Conservation (phyloP, 345 rosid species). For the Hypericum androsaemum region DNA sequence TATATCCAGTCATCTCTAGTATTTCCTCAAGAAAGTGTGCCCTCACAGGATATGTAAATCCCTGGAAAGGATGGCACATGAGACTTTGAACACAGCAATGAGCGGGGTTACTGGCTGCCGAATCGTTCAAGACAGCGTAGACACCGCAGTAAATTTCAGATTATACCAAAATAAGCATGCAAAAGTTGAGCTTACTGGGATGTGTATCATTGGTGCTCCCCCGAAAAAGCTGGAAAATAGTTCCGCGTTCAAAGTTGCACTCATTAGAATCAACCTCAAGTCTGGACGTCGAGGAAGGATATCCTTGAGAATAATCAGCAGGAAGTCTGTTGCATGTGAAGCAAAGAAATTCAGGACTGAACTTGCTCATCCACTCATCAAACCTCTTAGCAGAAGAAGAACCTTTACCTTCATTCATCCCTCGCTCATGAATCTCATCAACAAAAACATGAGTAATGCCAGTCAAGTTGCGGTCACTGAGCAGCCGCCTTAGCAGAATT, state of each 20-base stretch:
- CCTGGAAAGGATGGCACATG: slow-evolving; percentile 34
- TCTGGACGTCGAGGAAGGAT: slow-evolving; percentile 93
- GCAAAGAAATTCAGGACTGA: not conserved
- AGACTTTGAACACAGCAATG: not conserved
- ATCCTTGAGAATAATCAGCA: slow-evolving; percentile 89
- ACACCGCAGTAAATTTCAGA: too few species aligned
- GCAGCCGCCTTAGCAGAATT: slow-evolving; percentile 75
- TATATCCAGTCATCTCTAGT: slow-evolving; percentile 80
- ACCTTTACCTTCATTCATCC: slow-evolving; percentile 92
- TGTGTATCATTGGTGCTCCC: slow-evolving; percentile 82
- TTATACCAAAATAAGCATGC: not conserved
- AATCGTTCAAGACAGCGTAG: too few species aligned
- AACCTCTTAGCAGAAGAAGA: not conserved
- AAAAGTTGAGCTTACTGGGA: slow-evolving; percentile 53
- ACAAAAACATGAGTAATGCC: slow-evolving; percentile 97
- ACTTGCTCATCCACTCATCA: too few species aligned
- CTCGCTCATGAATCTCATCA: slow-evolving; percentile 97
- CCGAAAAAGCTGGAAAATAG: slow-evolving; percentile 85
- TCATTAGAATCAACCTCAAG: slow-evolving; percentile 90
- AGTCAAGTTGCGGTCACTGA: slow-evolving; percentile 78
- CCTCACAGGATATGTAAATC: slow-evolving; percentile 83
- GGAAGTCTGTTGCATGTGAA: slow-evolving; percentile 52
- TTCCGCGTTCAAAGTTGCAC: slow-evolving; percentile 97
- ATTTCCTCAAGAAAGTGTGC: slow-evolving; percentile 82
- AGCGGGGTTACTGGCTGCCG: too few species aligned